Percentiles rank a stretch among this genome's conserved stretches.
phyloP scores from a whole-genome alignment of 2,329 filamentous ascomycete species.

The Pseudocercospora fuligena region DNA sequence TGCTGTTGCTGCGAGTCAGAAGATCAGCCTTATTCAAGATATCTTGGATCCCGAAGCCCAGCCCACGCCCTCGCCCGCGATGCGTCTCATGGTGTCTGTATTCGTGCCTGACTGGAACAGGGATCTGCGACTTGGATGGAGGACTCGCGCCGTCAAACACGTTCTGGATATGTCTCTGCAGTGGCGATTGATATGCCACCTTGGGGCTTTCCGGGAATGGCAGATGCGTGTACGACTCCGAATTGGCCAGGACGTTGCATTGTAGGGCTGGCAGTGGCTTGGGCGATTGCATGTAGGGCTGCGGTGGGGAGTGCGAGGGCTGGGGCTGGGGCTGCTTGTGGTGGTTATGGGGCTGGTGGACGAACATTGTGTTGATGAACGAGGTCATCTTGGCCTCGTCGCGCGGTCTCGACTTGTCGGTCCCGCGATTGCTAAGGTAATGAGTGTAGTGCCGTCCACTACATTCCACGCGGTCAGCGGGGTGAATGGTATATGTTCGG shows the following conservation, averaged over 20 bases:
- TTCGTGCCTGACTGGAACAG: conserved; percentile 27
- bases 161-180: conserved; percentile 40
- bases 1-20: conserved; percentile 46
- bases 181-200: conserved; percentile 38
- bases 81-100: conserved; percentile 34
- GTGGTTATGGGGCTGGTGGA: conserved; percentile 41
- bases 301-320: conserved; percentile 38
- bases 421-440: not conserved
- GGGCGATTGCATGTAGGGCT: conserved; percentile 42
- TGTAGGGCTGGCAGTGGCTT: conserved; percentile 50
- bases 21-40: conserved; percentile 42
- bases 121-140: conserved; percentile 22
- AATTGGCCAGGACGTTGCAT: conserved; percentile 48
- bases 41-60: conserved; percentile 33
- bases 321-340: conserved; percentile 20
- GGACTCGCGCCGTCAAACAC: conserved; percentile 30
- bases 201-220: conserved; percentile 37
- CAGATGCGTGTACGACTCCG: conserved; percentile 45
- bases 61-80: conserved; percentile 17
- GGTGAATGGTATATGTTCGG: conserved; percentile 18
- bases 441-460: conserved; percentile 12
- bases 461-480: conserved; percentile 26
- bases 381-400: conserved; percentile 65
- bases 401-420: not conserved
- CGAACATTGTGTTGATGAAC: conserved; percentile 82